Percentiles rank a stretch among this genome's conserved stretches.
These are phyloP conservation scores for Nothophaeocryptopus gaeumannii DNA, from an alignment of 2,329 filamentous ascomycete species.

Conservation along the genomic window DNA sequence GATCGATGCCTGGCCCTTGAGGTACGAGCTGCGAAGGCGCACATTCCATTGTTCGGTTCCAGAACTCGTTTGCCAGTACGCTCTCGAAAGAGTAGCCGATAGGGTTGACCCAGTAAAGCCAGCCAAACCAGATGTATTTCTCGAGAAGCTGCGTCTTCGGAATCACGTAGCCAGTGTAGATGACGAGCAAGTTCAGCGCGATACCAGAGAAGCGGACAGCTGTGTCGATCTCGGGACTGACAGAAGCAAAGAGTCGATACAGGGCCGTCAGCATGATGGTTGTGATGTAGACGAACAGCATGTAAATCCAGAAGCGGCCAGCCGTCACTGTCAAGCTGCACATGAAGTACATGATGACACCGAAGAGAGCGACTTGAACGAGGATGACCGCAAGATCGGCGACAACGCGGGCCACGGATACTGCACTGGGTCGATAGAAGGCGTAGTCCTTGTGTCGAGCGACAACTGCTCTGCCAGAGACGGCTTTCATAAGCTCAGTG, in stretches of 20 bases:
- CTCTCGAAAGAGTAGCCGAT: conserved; percentile 63
- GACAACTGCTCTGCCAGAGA: conserved; percentile 67
- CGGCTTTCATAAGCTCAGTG: conserved; percentile 73
- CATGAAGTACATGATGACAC: conserved; percentile 66
- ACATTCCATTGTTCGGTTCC: conserved; percentile 57
- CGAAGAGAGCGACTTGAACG: conserved; percentile 58
- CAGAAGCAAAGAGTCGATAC: conserved; percentile 64
- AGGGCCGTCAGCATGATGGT: conserved; percentile 62
- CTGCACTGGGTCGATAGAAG: conserved; percentile 67
- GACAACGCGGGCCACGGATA: conserved; percentile 59
- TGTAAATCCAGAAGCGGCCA: conserved; percentile 65
- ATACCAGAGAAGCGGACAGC: conserved; percentile 64
- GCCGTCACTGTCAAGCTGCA: conserved; percentile 56
- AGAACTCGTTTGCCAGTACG: conserved; percentile 65
- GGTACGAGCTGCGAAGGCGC: conserved; percentile 59
- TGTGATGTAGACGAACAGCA: conserved; percentile 62
- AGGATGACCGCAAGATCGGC: conserved; percentile 62
- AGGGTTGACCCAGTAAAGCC: conserved; percentile 54
- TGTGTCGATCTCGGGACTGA: conserved; percentile 63
- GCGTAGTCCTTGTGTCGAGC: conserved; percentile 66
- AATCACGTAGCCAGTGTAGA: conserved; percentile 68
- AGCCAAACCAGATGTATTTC: conserved; percentile 65
- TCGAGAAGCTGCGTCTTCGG: conserved; percentile 59
- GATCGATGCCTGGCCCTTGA: conserved; percentile 54
- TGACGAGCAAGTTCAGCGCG: conserved; percentile 59